Percentiles rank a stretch among this genome's conserved stretches.
Evolutionary conservation across 371 early-diverging fungal genomes (phyloP).

Genomic region (Blakeslea trispora): DNA sequence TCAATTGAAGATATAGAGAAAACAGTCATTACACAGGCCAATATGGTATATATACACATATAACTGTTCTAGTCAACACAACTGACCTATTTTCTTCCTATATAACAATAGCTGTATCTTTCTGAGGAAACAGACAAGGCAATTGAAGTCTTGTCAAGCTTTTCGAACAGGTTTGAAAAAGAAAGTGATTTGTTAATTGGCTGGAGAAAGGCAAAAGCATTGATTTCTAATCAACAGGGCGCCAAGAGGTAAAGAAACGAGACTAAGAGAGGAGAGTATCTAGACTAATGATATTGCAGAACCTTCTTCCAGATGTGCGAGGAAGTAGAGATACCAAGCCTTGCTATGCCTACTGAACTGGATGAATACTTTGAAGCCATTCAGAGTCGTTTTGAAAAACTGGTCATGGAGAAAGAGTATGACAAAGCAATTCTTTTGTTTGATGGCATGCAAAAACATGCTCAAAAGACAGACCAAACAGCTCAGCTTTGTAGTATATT

Average conservation of each 20-base stretch:
- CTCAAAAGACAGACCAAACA: slow-evolving; percentile 11
- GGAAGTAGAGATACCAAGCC: not conserved
- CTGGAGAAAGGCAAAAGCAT: slow-evolving; percentile 31
- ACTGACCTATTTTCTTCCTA: not conserved
- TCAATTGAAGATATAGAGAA: slow-evolving; percentile 35
- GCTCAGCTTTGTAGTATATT: slow-evolving; percentile 8
- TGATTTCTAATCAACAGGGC: slow-evolving; percentile 4
- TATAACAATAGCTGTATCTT: slow-evolving; percentile 20
- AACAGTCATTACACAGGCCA: slow-evolving; percentile 23
- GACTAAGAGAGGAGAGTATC: too few relatives aligned
- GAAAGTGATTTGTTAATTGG: slow-evolving; percentile 28
- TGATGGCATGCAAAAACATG: slow-evolving; percentile 9
- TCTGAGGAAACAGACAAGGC: slow-evolving; percentile 32
- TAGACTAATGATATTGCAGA: not conserved
- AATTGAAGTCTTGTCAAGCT: slow-evolving; percentile 19
- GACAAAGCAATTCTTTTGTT: slow-evolving; percentile 13
- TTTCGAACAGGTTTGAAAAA: slow-evolving; percentile 22
- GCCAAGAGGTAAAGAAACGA: slow-evolving; percentile 7
- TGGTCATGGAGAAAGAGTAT: slow-evolving; percentile 9
- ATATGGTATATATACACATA: too few relatives aligned
- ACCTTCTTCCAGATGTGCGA: not conserved
- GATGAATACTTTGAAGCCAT: slow-evolving; percentile 16
- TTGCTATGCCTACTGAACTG: slow-evolving; percentile 5
- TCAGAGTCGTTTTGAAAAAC: not conserved
- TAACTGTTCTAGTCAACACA: too few relatives aligned